Evolutionary conservation across 2,329 filamentous ascomycete genomes (phyloP).

Genomic region (Penicillium occitanis): DNA sequence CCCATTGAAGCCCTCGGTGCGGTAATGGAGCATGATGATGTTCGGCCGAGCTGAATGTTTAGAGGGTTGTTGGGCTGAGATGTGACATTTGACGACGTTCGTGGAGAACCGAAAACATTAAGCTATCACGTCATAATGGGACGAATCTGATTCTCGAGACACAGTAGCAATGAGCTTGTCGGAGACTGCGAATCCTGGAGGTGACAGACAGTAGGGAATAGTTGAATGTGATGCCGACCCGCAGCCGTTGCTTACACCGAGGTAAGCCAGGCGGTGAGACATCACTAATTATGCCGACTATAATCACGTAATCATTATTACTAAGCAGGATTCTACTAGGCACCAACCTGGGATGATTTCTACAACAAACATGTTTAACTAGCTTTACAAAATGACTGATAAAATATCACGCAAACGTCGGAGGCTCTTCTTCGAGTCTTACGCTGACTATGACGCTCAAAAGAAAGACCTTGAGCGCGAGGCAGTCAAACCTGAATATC

Average conservation of each 20-base stretch:
- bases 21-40: slow-evolving; percentile 80
- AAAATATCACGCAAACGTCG: slow-evolving; percentile 10
- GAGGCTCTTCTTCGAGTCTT: slow-evolving; percentile 17
- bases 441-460: slow-evolving; percentile 4
- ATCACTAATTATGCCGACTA: background rate
- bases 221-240: slow-evolving; percentile 20
- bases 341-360: no score
- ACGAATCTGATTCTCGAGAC: background rate
- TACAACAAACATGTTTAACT: no score
- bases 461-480: background rate
- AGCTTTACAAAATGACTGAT: background rate
- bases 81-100: slow-evolving; percentile 12
- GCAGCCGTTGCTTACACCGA: slow-evolving; percentile 10
- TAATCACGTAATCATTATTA: slow-evolving; percentile 14
- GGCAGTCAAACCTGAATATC: background rate
- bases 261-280: slow-evolving; percentile 8
- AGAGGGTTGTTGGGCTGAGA: background rate
- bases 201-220: no score
- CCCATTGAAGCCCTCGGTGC: slow-evolving; percentile 90
- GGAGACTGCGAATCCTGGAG: background rate
- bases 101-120: background rate
- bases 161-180: background rate
- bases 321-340: background rate
- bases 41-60: background rate
- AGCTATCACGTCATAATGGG: slow-evolving; percentile 15